phyloP scores from a whole-genome alignment of 495 filamentous ascomycete genomes.

The Rusavskia elegans region DNA sequence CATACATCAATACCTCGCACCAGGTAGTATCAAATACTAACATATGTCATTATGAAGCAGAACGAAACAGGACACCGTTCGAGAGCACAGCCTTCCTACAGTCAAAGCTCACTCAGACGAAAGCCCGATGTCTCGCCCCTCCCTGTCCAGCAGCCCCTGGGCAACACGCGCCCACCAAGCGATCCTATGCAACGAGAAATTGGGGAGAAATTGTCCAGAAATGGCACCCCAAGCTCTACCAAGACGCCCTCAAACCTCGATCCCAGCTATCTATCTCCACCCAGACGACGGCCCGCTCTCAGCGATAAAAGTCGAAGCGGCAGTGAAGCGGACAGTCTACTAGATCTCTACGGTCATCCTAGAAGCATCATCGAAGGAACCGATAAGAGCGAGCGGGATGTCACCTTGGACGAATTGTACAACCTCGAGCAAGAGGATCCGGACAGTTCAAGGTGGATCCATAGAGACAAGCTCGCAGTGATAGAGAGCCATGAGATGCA shows the following conservation, averaged over 20 bases:
- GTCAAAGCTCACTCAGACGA: background rate
- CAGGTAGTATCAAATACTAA: too few species aligned
- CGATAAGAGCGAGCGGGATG: constrained; percentile 10
- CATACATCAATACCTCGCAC: too few species aligned
- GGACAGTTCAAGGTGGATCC: constrained; percentile 76
- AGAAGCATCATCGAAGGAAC: constrained; percentile 18
- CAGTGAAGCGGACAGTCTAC: constrained; percentile 38
- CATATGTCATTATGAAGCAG: background rate
- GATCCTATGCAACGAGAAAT: background rate
- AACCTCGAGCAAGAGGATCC: constrained; percentile 28
- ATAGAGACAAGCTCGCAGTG: constrained; percentile 82
- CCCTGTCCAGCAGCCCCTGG: background rate
- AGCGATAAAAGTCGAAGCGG: constrained; percentile 36
- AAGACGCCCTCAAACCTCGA: constrained; percentile 7
- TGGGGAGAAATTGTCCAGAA: background rate
- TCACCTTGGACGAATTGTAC: constrained; percentile 9
- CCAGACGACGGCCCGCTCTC: constrained; percentile 15
- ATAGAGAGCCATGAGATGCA: constrained; percentile 91
- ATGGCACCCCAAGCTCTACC: constrained; percentile 1
- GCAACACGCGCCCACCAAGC: background rate
- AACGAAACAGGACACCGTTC: background rate
- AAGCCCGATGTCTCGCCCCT: background rate
- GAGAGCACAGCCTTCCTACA: background rate
- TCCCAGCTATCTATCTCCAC: constrained; percentile 11
- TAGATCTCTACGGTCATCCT: constrained; percentile 35